Conservation (phyloP, 352 stramenopile species). For the Phytophthora europaea region DNA sequence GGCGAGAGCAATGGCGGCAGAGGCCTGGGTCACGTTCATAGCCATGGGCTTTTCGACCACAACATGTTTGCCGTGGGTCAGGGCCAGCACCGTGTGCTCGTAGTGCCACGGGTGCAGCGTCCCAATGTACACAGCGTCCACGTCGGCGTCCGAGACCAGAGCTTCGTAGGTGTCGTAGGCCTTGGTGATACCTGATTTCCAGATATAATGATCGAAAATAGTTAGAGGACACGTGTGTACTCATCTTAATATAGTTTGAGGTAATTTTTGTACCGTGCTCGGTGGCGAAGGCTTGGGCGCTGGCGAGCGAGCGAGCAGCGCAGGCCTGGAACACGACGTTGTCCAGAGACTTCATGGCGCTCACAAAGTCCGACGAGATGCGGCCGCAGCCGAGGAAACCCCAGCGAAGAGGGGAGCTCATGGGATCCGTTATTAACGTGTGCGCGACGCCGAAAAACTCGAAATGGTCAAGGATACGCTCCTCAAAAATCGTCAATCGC, state of each 20-base stretch:
- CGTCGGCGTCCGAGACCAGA: slow-evolving; percentile 68
- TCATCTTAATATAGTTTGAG: not conserved
- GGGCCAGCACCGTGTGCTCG: slow-evolving; percentile 67
- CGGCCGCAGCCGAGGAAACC: slow-evolving; percentile 64
- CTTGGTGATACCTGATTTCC: slow-evolving; percentile 45
- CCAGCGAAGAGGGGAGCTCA: slow-evolving; percentile 45
- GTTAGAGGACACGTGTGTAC: not conserved
- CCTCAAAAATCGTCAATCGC: slow-evolving; percentile 1
- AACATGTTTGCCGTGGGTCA: slow-evolving; percentile 86
- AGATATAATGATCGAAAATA: not conserved
- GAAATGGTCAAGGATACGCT: slow-evolving; percentile 7
- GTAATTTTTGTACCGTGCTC: slow-evolving; percentile 28
- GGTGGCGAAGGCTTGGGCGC: slow-evolving; percentile 47
- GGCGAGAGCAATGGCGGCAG: slow-evolving; percentile 64
- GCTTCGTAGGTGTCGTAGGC: slow-evolving; percentile 88
- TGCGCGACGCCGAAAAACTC: slow-evolving; percentile 2
- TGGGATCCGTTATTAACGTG: slow-evolving; percentile 4
- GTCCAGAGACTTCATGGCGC: slow-evolving; percentile 47
- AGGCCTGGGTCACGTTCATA: slow-evolving; percentile 79
- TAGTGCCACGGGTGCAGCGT: slow-evolving; percentile 88
- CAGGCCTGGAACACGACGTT: slow-evolving; percentile 48
- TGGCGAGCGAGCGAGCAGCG: slow-evolving; percentile 49
- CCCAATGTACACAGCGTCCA: slow-evolving; percentile 92
- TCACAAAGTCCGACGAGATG: slow-evolving; percentile 62
- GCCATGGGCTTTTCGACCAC: slow-evolving; percentile 93